Evolutionary conservation across 31 red algal genomes (phyloP).

Genomic region (Odonthalia washingtoniensis): DNA sequence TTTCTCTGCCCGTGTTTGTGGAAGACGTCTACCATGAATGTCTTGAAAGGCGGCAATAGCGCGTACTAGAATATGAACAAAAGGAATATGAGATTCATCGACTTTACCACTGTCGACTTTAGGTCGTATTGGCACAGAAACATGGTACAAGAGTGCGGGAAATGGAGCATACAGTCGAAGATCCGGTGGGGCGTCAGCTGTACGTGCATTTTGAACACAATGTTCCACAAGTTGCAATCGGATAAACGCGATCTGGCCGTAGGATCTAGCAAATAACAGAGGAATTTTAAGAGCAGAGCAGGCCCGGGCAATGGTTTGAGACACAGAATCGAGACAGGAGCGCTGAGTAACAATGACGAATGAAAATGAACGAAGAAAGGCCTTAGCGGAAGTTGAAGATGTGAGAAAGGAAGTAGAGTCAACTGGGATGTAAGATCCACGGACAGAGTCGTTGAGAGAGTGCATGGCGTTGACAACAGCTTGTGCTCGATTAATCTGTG

Average conservation of each 20-base stretch:
- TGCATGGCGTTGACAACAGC: slow-evolving; percentile 45
- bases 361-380: slow-evolving; percentile 61
- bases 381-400: slow-evolving; percentile 25
- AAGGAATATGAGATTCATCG: slow-evolving; percentile 59
- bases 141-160: slow-evolving; percentile 51
- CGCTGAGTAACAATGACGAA: slow-evolving; percentile 71
- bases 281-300: slow-evolving; percentile 72
- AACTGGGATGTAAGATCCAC: slow-evolving; percentile 45
- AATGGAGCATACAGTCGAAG: slow-evolving; percentile 77
- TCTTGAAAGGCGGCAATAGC: slow-evolving; percentile 46
- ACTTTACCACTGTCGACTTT: slow-evolving; percentile 26
- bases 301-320: slow-evolving; percentile 49
- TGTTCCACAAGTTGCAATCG: slow-evolving; percentile 61
- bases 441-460: slow-evolving; percentile 68
- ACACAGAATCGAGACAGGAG: slow-evolving; percentile 21
- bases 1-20: slow-evolving; percentile 33
- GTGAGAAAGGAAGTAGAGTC: slow-evolving; percentile 49
- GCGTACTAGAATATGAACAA: slow-evolving; percentile 64
- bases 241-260: slow-evolving; percentile 72
- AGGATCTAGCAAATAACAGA: slow-evolving; percentile 61
- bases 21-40: slow-evolving; percentile 40
- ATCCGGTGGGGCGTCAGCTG: slow-evolving; percentile 54
- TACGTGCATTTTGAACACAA: slow-evolving; percentile 59
- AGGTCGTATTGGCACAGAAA: not conserved
- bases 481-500: slow-evolving; percentile 48